Evolutionary conservation across 1,284 basidiomycete genomes (phyloP).

Genomic region (Malassezia psittaci): DNA sequence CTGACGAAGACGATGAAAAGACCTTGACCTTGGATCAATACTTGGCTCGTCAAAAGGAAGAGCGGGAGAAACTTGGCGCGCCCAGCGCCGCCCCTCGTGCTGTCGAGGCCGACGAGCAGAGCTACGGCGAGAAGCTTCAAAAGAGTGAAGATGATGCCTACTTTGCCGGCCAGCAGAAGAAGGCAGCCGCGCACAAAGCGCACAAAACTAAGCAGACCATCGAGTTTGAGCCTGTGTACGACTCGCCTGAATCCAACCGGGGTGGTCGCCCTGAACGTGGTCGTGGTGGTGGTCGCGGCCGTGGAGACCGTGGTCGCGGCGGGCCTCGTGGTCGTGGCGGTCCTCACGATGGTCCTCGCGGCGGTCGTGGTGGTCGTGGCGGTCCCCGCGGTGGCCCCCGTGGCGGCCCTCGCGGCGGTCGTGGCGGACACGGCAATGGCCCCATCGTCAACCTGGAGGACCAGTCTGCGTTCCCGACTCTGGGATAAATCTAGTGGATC

Average conservation of each 20-base stretch:
- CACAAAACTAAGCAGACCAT: constrained; percentile 38
- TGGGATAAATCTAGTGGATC: constrained; percentile 21
- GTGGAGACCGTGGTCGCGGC: constrained; percentile 25
- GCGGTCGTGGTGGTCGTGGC: constrained; percentile 24
- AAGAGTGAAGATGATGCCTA: constrained; percentile 36
- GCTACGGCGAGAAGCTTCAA: constrained; percentile 37
- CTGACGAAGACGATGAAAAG: constrained; percentile 81
- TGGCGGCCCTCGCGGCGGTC: constrained; percentile 51
- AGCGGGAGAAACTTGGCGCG: constrained; percentile 37
- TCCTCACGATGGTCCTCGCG: constrained; percentile 8
- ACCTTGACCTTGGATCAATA: constrained; percentile 73
- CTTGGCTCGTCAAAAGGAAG: constrained; percentile 59
- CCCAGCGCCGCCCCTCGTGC: constrained; percentile 21
- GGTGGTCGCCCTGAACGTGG: constrained; percentile 12
- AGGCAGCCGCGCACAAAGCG: constrained; percentile 22
- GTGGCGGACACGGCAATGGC: constrained; percentile 52
- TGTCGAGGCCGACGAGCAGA: constrained; percentile 33
- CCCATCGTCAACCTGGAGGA: constrained; percentile 53
- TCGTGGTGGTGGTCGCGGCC: constrained; percentile 19
- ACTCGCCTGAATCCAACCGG: constrained; percentile 16
- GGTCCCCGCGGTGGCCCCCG: constrained; percentile 27
- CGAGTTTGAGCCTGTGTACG: constrained; percentile 42
- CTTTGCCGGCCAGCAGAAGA: constrained; percentile 29
- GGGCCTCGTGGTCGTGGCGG: constrained; percentile 17
- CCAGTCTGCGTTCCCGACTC: constrained; percentile 44